These are phyloP conservation scores for Diaporthe amygdali DNA, from an alignment of 2,329 filamentous ascomycete genomes.

Conservation along the genomic window DNA sequence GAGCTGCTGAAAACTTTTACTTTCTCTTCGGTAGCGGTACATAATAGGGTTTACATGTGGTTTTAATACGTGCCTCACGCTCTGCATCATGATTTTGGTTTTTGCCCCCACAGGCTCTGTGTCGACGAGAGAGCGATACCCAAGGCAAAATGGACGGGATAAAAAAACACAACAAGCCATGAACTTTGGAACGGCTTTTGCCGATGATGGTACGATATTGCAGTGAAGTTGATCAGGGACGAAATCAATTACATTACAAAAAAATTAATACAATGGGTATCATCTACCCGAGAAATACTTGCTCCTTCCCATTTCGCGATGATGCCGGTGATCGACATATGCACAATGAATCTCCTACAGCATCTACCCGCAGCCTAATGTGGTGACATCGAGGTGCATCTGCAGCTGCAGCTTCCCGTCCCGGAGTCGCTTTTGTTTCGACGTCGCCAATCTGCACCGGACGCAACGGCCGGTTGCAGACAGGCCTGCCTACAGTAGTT, in stretches of 20 bases:
- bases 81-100: slow-evolving; percentile 3
- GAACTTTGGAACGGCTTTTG: slow-evolving; percentile 1
- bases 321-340: background rate
- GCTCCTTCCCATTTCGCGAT: no score
- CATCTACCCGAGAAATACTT: background rate
- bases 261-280: background rate
- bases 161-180: no score
- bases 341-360: background rate
- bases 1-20: background rate
- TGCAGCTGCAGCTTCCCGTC: background rate
- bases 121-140: no score
- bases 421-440: background rate
- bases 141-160: no score
- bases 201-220: background rate
- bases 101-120: no score
- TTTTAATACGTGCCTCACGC: background rate
- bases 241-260: background rate
- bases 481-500: background rate
- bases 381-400: background rate
- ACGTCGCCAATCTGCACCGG: background rate
- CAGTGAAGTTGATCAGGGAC: background rate
- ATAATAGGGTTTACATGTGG: background rate
- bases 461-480: background rate
- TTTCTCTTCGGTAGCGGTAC: slow-evolving; percentile 7
- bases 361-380: background rate